Evolutionary conservation across 805 yeast species (phyloP).

Genomic region (Vanderwaltozyma yarrowii): DNA sequence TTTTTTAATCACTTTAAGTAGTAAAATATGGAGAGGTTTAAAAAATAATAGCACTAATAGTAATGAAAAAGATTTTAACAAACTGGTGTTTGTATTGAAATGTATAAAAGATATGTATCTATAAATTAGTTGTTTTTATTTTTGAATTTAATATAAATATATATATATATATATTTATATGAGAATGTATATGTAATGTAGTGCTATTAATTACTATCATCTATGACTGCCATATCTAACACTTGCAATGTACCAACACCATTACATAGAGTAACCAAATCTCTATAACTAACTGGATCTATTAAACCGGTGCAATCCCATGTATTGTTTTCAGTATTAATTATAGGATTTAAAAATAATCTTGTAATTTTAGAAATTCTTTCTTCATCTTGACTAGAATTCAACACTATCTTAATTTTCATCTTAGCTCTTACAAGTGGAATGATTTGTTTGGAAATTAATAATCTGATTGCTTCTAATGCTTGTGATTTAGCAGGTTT

Average conservation of each 20-base stretch:
- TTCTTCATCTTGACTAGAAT: slow-evolving; percentile 30
- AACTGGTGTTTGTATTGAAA: slow-evolving; percentile 35
- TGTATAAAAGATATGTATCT: slow-evolving; percentile 22
- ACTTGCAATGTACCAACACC: slow-evolving; percentile 59
- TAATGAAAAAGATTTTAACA: slow-evolving; percentile 32
- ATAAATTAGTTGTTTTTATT: neutral
- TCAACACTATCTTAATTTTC: slow-evolving; percentile 64
- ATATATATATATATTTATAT: neutral
- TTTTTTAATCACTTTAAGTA: slow-evolving; percentile 36
- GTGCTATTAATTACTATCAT: slow-evolving; percentile 27
- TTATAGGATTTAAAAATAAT: slow-evolving; percentile 35
- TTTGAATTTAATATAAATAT: neutral
- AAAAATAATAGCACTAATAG: slow-evolving; percentile 17
- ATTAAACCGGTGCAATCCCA: slow-evolving; percentile 60
- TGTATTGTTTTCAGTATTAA: slow-evolving; percentile 33
- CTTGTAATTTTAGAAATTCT: slow-evolving; percentile 35
- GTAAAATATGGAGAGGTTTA: slow-evolving; percentile 35
- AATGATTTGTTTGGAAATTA: slow-evolving; percentile 69
- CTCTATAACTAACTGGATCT: slow-evolving; percentile 78
- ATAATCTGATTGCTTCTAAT: slow-evolving; percentile 73
- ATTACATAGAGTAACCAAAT: slow-evolving; percentile 50
- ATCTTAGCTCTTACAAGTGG: slow-evolving; percentile 93
- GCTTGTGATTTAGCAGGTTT: slow-evolving; percentile 83
- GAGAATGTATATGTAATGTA: neutral
- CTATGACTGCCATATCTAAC: slow-evolving; percentile 79